A percentile compares a stretch with the other conserved stretches of the same genome.
These are phyloP conservation scores for Xylaria hypoxylon DNA, from an alignment of 2,329 filamentous ascomycete species.

Conservation along the genomic window DNA sequence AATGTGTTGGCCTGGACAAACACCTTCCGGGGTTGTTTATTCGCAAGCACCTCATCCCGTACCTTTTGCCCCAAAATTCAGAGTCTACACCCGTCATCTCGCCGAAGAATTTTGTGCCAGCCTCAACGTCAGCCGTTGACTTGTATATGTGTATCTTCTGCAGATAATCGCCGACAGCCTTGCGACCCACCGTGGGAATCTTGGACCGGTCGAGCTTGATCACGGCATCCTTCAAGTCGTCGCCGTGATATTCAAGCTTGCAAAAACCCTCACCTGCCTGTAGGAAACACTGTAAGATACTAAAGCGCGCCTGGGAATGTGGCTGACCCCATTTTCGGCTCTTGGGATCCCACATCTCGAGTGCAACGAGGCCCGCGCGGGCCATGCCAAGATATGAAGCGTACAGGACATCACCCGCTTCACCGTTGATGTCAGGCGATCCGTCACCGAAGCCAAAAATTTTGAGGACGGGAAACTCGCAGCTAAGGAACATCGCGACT, in stretches of 20 bases:
- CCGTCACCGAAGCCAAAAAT: constrained; percentile 94
- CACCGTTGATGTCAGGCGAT: constrained; percentile 74
- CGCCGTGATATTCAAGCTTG: constrained; percentile 77
- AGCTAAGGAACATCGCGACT: constrained; percentile 89
- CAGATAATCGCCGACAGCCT: constrained; percentile 84
- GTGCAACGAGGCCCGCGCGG: constrained; percentile 84
- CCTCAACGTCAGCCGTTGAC: constrained; percentile 83
- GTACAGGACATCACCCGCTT: constrained; percentile 89
- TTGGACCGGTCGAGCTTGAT: constrained; percentile 87
- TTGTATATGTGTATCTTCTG: constrained; percentile 96
- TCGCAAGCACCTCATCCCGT: constrained; percentile 77
- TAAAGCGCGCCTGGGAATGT: constrained; percentile 91
- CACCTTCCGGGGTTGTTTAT: constrained; percentile 87
- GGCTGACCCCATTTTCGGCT: constrained; percentile 91
- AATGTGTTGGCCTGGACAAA: constrained; percentile 95
- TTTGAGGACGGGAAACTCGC: constrained; percentile 87
- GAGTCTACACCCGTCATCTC: constrained; percentile 84
- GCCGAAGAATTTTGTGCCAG: constrained; percentile 82
- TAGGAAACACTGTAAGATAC: constrained; percentile 85
- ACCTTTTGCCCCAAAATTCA: constrained; percentile 88
- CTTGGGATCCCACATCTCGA: constrained; percentile 96
- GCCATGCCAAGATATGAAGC: constrained; percentile 94
- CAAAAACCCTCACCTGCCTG: constrained; percentile 89
- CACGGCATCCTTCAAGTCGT: constrained; percentile 82
- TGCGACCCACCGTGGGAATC: constrained; percentile 84